These are phyloP conservation scores for Alternaria burnsii DNA, from an alignment of 2,329 filamentous ascomycete species.

Conservation along the genomic window DNA sequence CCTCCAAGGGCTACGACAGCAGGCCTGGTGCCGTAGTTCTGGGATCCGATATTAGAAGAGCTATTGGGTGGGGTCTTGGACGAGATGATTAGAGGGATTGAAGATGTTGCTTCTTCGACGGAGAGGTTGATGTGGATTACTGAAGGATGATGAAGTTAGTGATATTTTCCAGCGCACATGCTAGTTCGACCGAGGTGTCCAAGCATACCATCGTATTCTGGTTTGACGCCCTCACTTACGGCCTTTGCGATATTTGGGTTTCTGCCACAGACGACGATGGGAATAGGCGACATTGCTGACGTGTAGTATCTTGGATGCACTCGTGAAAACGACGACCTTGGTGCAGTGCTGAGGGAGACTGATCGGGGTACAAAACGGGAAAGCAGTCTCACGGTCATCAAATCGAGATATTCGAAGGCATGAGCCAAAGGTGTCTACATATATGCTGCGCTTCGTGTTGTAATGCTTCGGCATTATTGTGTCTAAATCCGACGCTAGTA, in stretches of 20 bases:
- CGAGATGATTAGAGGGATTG: slow-evolving; percentile 16
- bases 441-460: neutral
- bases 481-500: neutral
- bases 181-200: neutral
- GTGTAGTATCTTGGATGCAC: neutral
- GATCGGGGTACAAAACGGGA: neutral
- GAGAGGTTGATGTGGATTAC: slow-evolving; percentile 25
- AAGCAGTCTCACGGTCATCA: neutral
- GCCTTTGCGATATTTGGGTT: slow-evolving; percentile 12
- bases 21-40: neutral
- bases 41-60: neutral
- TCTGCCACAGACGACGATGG: slow-evolving; percentile 24
- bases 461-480: neutral
- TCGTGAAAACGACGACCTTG: neutral
- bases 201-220: slow-evolving; percentile 25
- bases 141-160: neutral
- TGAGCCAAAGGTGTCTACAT: neutral
- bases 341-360: neutral
- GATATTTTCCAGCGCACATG: neutral
- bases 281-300: slow-evolving; percentile 18
- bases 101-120: slow-evolving; percentile 10
- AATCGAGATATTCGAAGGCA: neutral
- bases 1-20: neutral
- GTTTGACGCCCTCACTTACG: slow-evolving; percentile 15
- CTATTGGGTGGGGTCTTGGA: neutral